Evolutionary conservation across 805 yeast genomes (phyloP).

Genomic region (Yamadazyma ubonensis): DNA sequence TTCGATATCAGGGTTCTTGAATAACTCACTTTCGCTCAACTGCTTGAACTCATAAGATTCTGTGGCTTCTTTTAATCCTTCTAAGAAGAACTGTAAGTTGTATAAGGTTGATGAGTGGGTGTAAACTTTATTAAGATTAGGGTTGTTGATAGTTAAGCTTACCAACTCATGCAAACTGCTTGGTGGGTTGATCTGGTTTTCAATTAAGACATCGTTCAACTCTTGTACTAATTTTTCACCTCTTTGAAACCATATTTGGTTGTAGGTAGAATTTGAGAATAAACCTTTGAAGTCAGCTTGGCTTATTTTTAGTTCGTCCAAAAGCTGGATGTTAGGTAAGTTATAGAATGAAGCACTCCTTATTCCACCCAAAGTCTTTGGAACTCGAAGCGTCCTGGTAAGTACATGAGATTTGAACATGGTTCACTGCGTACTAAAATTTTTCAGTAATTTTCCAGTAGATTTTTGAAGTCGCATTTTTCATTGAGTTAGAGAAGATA

Average conservation of each 20-base stretch:
- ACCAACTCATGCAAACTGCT: constrained; percentile 34
- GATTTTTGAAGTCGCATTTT: too few relatives aligned
- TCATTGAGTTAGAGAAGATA: too few relatives aligned
- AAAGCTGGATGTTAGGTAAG: constrained; percentile 31
- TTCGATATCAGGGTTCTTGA: constrained; percentile 42
- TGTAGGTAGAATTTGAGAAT: constrained; percentile 29
- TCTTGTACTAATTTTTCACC: constrained; percentile 35
- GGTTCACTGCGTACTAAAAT: constrained; percentile 1
- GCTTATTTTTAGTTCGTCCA: constrained; percentile 29
- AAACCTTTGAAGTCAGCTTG: constrained; percentile 34
- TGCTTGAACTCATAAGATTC: constrained; percentile 15
- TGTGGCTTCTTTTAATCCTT: constrained; percentile 36
- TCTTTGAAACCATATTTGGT: constrained; percentile 40
- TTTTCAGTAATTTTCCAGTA: constrained; percentile 5
- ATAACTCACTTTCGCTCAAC: constrained; percentile 31
- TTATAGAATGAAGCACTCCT: constrained; percentile 19
- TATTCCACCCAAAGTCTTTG: background rate
- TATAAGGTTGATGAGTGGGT: constrained; percentile 47
- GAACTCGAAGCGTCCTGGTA: background rate
- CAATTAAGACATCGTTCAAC: constrained; percentile 33
- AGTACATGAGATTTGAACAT: constrained; percentile 5
- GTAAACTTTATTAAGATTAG: constrained; percentile 44
- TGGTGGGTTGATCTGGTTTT: constrained; percentile 24
- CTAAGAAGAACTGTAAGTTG: constrained; percentile 49
- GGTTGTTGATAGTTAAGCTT: constrained; percentile 43